Percentiles rank a stretch among this genome's conserved stretches.
Conservation (phyloP, 192 early-diverging fungal species). For the Coemansia nantahalensis region DNA sequence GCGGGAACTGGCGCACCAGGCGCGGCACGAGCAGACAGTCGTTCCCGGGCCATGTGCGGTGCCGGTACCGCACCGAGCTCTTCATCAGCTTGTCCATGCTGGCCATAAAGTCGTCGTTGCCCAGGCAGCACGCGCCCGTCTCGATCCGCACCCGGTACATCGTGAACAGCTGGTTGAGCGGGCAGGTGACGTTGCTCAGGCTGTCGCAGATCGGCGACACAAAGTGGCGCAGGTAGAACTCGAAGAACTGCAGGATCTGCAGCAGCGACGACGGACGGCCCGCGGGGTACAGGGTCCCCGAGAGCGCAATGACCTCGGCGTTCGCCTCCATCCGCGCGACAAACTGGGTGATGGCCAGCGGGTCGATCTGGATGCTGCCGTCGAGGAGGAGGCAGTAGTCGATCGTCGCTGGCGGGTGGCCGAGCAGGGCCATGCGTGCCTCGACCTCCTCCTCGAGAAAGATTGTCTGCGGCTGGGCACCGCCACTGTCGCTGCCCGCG, state of each 20-base stretch:
- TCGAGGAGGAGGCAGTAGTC: slow-evolving; percentile 38
- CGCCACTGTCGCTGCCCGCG: neutral
- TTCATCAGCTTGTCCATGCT: slow-evolving; percentile 46
- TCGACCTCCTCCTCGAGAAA: slow-evolving; percentile 52
- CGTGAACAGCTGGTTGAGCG: slow-evolving; percentile 46
- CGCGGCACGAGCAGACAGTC: slow-evolving; percentile 49
- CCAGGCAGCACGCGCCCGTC: slow-evolving; percentile 34
- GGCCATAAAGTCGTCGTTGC: slow-evolving; percentile 41
- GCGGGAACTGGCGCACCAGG: slow-evolving; percentile 31
- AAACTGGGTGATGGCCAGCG: slow-evolving; percentile 46
- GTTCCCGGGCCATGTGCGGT: slow-evolving; percentile 49
- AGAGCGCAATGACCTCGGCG: slow-evolving; percentile 25
- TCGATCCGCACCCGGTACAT: slow-evolving; percentile 46
- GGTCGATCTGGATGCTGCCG: slow-evolving; percentile 40
- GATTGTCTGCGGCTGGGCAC: slow-evolving; percentile 17
- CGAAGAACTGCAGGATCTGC: slow-evolving; percentile 34
- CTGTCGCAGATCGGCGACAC: slow-evolving; percentile 48
- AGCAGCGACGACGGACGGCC: slow-evolving; percentile 37
- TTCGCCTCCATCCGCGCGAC: slow-evolving; percentile 43
- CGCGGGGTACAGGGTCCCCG: slow-evolving; percentile 39
- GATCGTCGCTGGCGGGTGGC: slow-evolving; percentile 20
- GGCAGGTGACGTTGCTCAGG: slow-evolving; percentile 30
- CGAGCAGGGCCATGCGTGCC: slow-evolving; percentile 30
- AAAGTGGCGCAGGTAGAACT: slow-evolving; percentile 48
- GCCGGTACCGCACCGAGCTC: slow-evolving; percentile 34